Base-by-base conservation (phyloP, 2,329 filamentous ascomycete species). In the Fusarium redolens region DNA sequence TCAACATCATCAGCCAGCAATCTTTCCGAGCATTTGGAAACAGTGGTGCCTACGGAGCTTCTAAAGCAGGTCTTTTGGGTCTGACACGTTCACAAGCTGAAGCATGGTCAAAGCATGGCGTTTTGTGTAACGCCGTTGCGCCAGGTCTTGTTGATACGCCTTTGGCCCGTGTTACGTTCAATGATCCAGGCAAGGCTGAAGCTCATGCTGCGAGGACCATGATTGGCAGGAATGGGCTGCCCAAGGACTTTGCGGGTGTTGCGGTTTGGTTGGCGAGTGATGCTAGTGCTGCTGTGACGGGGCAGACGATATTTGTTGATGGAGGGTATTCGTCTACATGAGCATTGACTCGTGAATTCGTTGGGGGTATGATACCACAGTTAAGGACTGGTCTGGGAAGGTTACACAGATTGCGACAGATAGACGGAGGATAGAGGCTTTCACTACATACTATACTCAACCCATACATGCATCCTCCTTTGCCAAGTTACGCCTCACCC, bases 31-130 rank as follows among this genome's bases (percentile, higher is more conserved):
- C 78, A 0, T 81, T 70, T 11, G 80, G 79, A 1, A 80, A 80
- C 44, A 80, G 80, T 28, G 80, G 80, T 9, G 80, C 79, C 0
- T 81, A 81, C 13, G 79, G 80, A 8, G 80, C 74, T 1, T 79
- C 78, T 1, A 81, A 80, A 30, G 80, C 77, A 4, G 80, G 79
- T 1, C 72, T 82, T 8, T 62, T 81, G 0, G 76, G 78, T 0
- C 52, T 81, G 9, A 82, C 80, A 5, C 72, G 80, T 1, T 80
- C 79, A 1, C 80, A 82, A 51, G 79, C 80, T 1, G 80, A 81
- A 44, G 80, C 79, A 1, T 82, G 80, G 80, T 81, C 79, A n/a
- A 67, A 59, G 0, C 68, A 71, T 1, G 80, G 80, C 9, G 80
- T 82, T 8, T 33, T 81, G 1, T 81, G 80, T 37, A 82, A 82